Evolutionary conservation across 1,139 yeast genomes (phyloP).

Genomic region (Kurtzmaniella natalensis): DNA sequence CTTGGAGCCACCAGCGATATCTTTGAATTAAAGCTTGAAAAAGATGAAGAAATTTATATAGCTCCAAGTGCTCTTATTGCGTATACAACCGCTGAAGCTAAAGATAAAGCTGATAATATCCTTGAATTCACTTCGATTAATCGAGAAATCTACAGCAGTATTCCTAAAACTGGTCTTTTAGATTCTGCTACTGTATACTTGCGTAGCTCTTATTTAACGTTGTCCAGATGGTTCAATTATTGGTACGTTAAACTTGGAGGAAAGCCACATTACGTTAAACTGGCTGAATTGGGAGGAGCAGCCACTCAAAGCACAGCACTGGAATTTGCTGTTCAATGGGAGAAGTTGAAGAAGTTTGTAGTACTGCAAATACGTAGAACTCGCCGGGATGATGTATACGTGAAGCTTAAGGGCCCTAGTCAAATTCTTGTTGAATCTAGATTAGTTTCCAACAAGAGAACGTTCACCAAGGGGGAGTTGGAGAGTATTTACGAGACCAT

Average conservation of each 20-base stretch:
- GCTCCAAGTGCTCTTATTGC: constrained; percentile 36
- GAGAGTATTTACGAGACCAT: constrained; percentile 7
- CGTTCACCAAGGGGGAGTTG: constrained; percentile 20
- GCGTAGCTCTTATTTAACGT: neutral
- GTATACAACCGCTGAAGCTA: neutral
- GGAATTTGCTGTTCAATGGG: neutral
- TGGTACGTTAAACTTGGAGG: constrained; percentile 4
- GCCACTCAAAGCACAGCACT: neutral
- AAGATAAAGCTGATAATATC: neutral
- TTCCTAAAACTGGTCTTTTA: constrained; percentile 4
- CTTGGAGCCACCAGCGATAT: constrained; percentile 33
- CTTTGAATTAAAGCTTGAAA: constrained; percentile 23
- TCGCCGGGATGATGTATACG: constrained; percentile 18
- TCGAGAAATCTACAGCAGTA: constrained; percentile 1
- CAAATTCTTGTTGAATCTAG: constrained; percentile 18
- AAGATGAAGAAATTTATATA: constrained; percentile 29
- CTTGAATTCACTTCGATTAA: constrained; percentile 4
- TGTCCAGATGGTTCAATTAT: neutral
- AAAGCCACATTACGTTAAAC: neutral
- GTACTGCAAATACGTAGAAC: constrained; percentile 12
- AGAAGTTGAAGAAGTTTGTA: constrained; percentile 2
- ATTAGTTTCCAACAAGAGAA: constrained; percentile 11
- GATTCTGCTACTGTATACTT: neutral
- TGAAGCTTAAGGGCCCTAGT: constrained; percentile 24
- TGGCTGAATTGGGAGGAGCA: neutral